Conservation (phyloP, 2,329 filamentous ascomycete species). For the Aspergillus brasiliensis region DNA sequence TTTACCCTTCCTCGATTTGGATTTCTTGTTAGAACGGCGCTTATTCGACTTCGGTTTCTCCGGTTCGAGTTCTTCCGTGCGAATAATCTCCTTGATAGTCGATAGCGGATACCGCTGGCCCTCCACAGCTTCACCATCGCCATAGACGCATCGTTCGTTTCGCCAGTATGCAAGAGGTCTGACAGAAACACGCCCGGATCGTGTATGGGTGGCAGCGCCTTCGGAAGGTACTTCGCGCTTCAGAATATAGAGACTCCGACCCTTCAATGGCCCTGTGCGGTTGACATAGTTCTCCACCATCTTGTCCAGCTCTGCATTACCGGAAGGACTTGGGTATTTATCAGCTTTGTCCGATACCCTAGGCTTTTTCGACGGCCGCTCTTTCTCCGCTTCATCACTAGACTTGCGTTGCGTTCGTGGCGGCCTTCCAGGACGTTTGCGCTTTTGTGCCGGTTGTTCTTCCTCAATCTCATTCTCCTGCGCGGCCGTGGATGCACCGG, state of each 20-base stretch:
- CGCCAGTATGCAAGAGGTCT: constrained; percentile 83
- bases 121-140: constrained; percentile 60
- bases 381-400: constrained; percentile 23
- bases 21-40: constrained; percentile 38
- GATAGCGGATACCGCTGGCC: constrained; percentile 65
- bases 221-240: constrained; percentile 56
- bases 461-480: constrained; percentile 23
- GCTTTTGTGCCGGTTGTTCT: constrained; percentile 22
- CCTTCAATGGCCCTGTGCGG: constrained; percentile 49
- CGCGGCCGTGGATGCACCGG: constrained; percentile 10
- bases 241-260: constrained; percentile 53
- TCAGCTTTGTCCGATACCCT: constrained; percentile 28
- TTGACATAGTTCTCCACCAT: constrained; percentile 48
- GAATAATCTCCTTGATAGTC: constrained; percentile 75
- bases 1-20: constrained; percentile 37
- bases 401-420: constrained; percentile 30
- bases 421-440: constrained; percentile 35
- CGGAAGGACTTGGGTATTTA: constrained; percentile 28
- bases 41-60: constrained; percentile 42
- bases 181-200: constrained; percentile 77
- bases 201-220: constrained; percentile 62
- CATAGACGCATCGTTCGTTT: constrained; percentile 75
- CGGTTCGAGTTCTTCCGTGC: constrained; percentile 64
- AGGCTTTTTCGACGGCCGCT: constrained; percentile 36
- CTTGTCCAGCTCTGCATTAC: constrained; percentile 42